These are phyloP conservation scores for Candida yuanshanica DNA, from an alignment of 805 yeast species.

Conservation along the genomic window DNA sequence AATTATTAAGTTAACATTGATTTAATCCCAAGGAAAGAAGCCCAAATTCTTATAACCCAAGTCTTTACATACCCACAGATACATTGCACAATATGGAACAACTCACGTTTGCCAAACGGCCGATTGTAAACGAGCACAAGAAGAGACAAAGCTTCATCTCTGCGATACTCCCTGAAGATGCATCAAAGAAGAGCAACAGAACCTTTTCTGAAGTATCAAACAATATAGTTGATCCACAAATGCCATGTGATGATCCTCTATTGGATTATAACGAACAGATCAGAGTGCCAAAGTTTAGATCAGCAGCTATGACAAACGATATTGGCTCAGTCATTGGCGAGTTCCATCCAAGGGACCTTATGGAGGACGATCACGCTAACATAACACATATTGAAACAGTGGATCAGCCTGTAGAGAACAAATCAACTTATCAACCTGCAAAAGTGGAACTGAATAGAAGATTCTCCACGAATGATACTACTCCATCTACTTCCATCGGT, in stretches of 20 bases:
- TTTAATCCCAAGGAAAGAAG: no score
- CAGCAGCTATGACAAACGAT: slow-evolving; percentile 2
- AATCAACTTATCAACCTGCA: slow-evolving; percentile 17
- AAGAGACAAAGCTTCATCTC: slow-evolving; percentile 20
- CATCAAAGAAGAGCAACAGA: slow-evolving; percentile 1
- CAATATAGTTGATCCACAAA: slow-evolving; percentile 5
- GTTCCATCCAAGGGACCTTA: background rate
- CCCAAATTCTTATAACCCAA: background rate
- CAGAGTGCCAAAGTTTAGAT: slow-evolving; percentile 23
- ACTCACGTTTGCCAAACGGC: background rate
- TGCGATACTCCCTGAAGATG: slow-evolving; percentile 14
- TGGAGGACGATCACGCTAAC: slow-evolving; percentile 1
- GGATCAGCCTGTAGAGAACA: background rate
- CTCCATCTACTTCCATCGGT: slow-evolving; percentile 1
- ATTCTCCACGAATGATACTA: slow-evolving; percentile 1
- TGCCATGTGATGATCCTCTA: slow-evolving; percentile 21
- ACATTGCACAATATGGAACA: background rate
- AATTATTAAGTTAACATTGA: no score
- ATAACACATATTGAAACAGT: background rate
- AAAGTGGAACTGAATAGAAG: slow-evolving; percentile 13
- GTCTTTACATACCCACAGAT: no score
- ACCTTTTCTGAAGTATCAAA: slow-evolving; percentile 3
- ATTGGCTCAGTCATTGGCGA: slow-evolving; percentile 12
- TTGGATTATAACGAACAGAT: slow-evolving; percentile 25
- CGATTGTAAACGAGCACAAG: background rate